These are phyloP conservation scores for Colletotrichum orchidophilum DNA, from an alignment of 2,329 filamentous ascomycete genomes.

Conservation along the genomic window DNA sequence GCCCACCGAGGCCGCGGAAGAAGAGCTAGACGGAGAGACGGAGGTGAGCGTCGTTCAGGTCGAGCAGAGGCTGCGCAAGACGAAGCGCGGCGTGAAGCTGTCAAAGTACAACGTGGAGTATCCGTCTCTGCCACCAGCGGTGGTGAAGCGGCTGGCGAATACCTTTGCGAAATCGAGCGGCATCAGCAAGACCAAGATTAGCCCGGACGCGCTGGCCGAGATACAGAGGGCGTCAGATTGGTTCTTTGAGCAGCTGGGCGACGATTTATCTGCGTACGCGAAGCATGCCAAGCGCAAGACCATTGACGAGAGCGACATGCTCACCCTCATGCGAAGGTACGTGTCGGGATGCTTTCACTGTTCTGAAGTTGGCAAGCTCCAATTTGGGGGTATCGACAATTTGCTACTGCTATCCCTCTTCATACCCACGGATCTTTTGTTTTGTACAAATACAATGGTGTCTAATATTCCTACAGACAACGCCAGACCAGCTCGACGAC, in stretches of 20 bases:
- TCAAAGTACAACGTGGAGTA: constrained; percentile 81
- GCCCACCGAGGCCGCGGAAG: background rate
- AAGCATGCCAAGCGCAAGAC: constrained; percentile 84
- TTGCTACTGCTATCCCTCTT: constrained; percentile 5
- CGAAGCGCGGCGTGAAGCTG: constrained; percentile 60
- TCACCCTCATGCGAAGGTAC: constrained; percentile 85
- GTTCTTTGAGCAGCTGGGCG: constrained; percentile 89
- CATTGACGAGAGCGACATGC: constrained; percentile 85
- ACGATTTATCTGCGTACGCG: constrained; percentile 83
- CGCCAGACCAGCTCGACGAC: constrained; percentile 75
- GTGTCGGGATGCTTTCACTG: constrained; percentile 41
- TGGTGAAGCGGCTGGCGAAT: constrained; percentile 79
- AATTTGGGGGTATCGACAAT: constrained; percentile 15
- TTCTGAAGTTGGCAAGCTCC: constrained; percentile 10
- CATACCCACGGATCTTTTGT: constrained; percentile 20
- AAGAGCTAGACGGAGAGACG: constrained; percentile 27
- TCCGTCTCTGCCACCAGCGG: constrained; percentile 75
- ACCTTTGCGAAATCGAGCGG: constrained; percentile 76
- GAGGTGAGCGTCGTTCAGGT: constrained; percentile 25
- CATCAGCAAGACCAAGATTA: constrained; percentile 73
- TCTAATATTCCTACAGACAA: constrained; percentile 66
- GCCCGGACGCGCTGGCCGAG: constrained; percentile 76
- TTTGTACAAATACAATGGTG: constrained; percentile 4
- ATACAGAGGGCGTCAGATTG: constrained; percentile 86
- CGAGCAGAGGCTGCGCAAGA: constrained; percentile 40